Percentiles rank a stretch among this genome's conserved stretches.
phyloP scores from a whole-genome alignment of 176 grass and related monocot species.

The Leersia perrieri region DNA sequence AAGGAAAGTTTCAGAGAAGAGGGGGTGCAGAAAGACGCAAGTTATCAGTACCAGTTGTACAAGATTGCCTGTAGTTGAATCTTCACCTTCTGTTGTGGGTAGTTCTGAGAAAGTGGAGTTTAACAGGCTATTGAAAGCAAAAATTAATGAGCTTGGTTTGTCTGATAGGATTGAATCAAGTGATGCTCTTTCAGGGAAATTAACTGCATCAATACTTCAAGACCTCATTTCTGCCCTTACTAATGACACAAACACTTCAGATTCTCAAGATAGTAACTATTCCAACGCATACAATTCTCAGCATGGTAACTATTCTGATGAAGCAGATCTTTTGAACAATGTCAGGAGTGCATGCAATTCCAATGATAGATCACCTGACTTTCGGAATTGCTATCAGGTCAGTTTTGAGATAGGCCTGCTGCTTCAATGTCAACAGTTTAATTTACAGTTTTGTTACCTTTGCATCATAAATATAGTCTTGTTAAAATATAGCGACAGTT shows the following conservation, averaged over 20 bases:
- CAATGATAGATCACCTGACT: slow-evolving; percentile 20
- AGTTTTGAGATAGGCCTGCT: slow-evolving; percentile 11
- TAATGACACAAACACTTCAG: slow-evolving; percentile 7
- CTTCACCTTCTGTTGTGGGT: neutral
- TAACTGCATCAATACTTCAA: slow-evolving; percentile 48
- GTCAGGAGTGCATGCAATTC: slow-evolving; percentile 3
- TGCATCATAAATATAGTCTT: neutral
- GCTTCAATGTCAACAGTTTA: neutral
- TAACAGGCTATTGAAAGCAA: slow-evolving; percentile 45
- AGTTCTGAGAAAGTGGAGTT: slow-evolving; percentile 43
- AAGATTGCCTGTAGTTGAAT: neutral
- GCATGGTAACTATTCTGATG: slow-evolving; percentile 6
- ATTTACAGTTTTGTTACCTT: neutral
- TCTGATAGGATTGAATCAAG: slow-evolving; percentile 38
- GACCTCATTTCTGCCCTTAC: slow-evolving; percentile 57
- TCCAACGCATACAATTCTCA: slow-evolving; percentile 19
- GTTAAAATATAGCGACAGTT: neutral
- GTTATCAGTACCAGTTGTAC: neutral
- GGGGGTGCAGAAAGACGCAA: neutral
- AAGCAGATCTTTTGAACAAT: neutral
- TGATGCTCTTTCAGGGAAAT: slow-evolving; percentile 37
- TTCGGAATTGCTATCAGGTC: slow-evolving; percentile 39
- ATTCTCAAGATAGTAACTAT: slow-evolving; percentile 11
- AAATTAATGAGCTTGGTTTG: slow-evolving; percentile 42
- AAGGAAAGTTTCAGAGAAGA: slow-evolving; percentile 27